Percentiles rank a stretch among this genome's conserved stretches.
phyloP scores from a whole-genome alignment of 2,329 filamentous ascomycete species.

The Arthrobotrys pseudoclavata region DNA sequence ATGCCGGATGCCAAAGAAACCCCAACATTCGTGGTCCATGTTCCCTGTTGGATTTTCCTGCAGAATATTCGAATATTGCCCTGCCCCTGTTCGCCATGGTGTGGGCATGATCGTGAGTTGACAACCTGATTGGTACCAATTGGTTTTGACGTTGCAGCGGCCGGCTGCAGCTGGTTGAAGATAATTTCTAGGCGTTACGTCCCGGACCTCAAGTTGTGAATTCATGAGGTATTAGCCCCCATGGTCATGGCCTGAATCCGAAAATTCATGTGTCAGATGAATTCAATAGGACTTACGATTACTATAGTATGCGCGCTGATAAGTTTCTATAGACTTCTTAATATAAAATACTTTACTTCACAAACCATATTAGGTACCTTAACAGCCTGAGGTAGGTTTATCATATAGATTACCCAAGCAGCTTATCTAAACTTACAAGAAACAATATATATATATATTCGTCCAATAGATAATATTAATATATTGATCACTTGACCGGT shows the following conservation, averaged over 20 bases:
- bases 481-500: too few relatives aligned
- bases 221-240: too few relatives aligned
- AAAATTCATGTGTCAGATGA: neutral
- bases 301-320: neutral
- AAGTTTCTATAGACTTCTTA: neutral
- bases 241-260: too few relatives aligned
- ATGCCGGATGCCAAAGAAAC: neutral
- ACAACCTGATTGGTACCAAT: neutral
- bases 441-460: constrained; percentile 1
- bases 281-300: neutral
- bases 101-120: neutral
- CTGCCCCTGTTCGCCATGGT: neutral
- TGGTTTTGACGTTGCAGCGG: neutral
- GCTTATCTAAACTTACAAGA: neutral
- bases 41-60: constrained; percentile 48
- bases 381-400: too few relatives aligned
- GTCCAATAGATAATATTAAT: neutral
- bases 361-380: too few relatives aligned
- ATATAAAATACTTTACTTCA: neutral
- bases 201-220: too few relatives aligned
- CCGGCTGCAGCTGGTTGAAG: neutral
- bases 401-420: neutral
- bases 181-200: too few relatives aligned
- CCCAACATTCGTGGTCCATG: constrained; percentile 11
- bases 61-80: constrained; percentile 15